These are phyloP conservation scores for Diaporthe sp. DNA, from an alignment of 2,329 filamentous ascomycete genomes.

Conservation along the genomic window DNA sequence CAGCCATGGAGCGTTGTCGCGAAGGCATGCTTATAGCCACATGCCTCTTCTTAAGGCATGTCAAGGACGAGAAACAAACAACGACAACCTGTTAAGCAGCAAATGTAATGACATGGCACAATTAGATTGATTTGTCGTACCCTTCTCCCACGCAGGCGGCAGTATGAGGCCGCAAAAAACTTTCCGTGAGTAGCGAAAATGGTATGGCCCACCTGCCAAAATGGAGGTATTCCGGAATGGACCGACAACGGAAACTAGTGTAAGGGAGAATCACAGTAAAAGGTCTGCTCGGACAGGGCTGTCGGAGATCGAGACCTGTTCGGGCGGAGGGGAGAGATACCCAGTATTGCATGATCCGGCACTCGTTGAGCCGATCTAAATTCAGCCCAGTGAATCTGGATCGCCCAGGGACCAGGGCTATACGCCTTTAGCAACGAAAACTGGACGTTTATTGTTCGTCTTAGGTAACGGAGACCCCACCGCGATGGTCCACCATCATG, in stretches of 20 bases:
- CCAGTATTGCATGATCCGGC: slow-evolving; percentile 14
- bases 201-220: not conserved
- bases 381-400: slow-evolving; percentile 8
- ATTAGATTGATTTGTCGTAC: not conserved
- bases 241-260: slow-evolving; percentile 13
- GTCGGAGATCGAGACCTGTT: slow-evolving; percentile 25
- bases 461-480: slow-evolving; percentile 27
- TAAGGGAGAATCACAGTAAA: not conserved
- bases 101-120: not conserved
- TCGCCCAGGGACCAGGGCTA: slow-evolving; percentile 10
- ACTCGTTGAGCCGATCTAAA: slow-evolving; percentile 13
- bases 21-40: not conserved
- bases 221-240: slow-evolving; percentile 5
- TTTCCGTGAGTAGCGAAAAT: not conserved
- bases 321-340: not conserved
- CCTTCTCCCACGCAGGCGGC: not conserved
- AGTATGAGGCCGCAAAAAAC: not conserved
- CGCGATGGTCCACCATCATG: slow-evolving; percentile 13
- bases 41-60: not conserved
- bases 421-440: not conserved
- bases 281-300: slow-evolving; percentile 18
- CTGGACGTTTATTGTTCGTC: not conserved
- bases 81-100: not conserved
- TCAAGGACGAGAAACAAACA: not conserved
- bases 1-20: not conserved